Percentiles rank a stretch among this genome's conserved stretches.
Evolutionary conservation across 1,284 basidiomycete genomes (phyloP).

Genomic region (Ustilago vetiveriae): DNA sequence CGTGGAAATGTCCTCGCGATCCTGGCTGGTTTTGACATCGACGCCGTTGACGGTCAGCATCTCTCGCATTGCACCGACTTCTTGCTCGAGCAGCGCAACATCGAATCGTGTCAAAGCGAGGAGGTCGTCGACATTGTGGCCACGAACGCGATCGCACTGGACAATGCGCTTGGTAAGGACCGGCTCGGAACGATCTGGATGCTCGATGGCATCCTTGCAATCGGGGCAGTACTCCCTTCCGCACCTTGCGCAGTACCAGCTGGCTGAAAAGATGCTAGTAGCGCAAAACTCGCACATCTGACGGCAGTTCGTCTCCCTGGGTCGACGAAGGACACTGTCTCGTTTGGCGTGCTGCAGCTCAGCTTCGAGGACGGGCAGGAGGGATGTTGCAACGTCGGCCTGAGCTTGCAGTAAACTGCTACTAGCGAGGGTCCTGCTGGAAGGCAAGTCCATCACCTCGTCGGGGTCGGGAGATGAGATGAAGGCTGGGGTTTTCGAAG

Average conservation of each 20-base stretch:
- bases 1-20: neutral
- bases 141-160: conserved; percentile 21
- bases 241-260: conserved; percentile 87
- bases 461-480: conserved; percentile 26
- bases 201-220: conserved; percentile 77
- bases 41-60: conserved; percentile 44
- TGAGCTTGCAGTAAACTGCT: conserved; percentile 8
- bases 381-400: conserved; percentile 19
- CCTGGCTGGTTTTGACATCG: neutral
- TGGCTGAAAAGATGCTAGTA: conserved; percentile 87
- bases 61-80: conserved; percentile 74
- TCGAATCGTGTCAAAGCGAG: conserved; percentile 78
- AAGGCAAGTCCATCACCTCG: conserved; percentile 26
- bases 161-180: conserved; percentile 31
- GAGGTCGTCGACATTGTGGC: conserved; percentile 71
- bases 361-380: conserved; percentile 23
- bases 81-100: conserved; percentile 74
- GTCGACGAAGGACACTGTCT: conserved; percentile 17
- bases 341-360: conserved; percentile 39
- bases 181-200: conserved; percentile 9
- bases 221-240: conserved; percentile 87
- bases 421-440: conserved; percentile 12
- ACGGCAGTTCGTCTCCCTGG: conserved; percentile 41
- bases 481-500: conserved; percentile 9
- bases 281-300: conserved; percentile 79